phyloP scores from a whole-genome alignment of 2,329 filamentous ascomycete species.

The Neofusicoccum ribis region DNA sequence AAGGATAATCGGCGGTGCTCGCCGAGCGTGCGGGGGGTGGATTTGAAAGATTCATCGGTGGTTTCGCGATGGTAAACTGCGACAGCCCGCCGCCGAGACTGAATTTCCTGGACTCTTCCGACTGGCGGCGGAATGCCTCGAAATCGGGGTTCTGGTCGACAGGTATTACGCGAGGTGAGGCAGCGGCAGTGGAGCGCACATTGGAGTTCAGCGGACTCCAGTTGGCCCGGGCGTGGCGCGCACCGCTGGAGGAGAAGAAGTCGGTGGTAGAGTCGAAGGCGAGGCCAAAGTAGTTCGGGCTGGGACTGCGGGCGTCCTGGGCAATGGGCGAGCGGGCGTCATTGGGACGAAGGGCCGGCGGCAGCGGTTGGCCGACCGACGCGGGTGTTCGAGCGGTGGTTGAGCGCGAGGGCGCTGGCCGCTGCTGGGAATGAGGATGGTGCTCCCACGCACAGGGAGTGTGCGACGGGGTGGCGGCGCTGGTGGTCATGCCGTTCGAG shows the following conservation, averaged over 20 bases:
- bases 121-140: conserved; percentile 73
- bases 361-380: conserved; percentile 25
- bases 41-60: conserved; percentile 6
- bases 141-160: conserved; percentile 79
- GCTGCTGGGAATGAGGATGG: conserved; percentile 21
- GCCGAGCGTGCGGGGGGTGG: conserved; percentile 7
- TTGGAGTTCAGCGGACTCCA: conserved; percentile 74
- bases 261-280: conserved; percentile 63
- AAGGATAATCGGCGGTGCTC: neutral
- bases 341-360: conserved; percentile 31
- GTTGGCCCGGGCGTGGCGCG: conserved; percentile 64
- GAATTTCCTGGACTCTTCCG: conserved; percentile 60
- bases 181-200: conserved; percentile 67
- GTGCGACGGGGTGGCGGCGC: conserved; percentile 19
- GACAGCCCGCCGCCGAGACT: conserved; percentile 42
- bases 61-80: conserved; percentile 37
- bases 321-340: conserved; percentile 34
- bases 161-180: conserved; percentile 68
- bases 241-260: conserved; percentile 60
- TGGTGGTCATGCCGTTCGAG: conserved; percentile 14
- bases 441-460: conserved; percentile 16
- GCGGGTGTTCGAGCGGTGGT: conserved; percentile 27
- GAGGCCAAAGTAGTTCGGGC: conserved; percentile 87
- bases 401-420: conserved; percentile 32
- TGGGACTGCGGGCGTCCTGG: conserved; percentile 47